Percentiles rank a stretch among this genome's conserved stretches.
These are phyloP conservation scores for Debaryomycetaceae sp. DNA, from an alignment of 1,139 yeast genomes.

Conservation along the genomic window DNA sequence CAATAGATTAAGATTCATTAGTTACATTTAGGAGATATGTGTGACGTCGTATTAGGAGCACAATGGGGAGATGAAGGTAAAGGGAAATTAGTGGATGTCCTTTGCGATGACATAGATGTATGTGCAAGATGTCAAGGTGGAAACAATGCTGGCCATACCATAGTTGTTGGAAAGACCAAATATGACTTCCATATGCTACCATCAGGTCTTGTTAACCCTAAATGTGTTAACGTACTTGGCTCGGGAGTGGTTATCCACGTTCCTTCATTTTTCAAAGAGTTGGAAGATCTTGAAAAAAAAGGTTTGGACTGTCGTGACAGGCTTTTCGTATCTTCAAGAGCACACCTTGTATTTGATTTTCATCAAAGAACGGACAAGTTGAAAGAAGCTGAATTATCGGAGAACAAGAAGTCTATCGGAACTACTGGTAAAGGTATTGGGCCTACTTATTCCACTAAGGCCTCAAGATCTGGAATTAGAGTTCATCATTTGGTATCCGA, in stretches of 20 bases:
- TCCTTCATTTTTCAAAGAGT: conserved; percentile 88
- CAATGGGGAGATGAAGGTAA: conserved; percentile 99
- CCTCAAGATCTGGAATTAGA: conserved; percentile 93
- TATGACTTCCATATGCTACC: conserved; percentile 99
- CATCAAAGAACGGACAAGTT: conserved; percentile 95
- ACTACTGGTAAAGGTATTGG: conserved; percentile 99
- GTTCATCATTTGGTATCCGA: conserved; percentile 92
- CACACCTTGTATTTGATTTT: conserved; percentile 95
- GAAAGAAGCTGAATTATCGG: conserved; percentile 87
- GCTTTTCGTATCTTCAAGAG: conserved; percentile 85
- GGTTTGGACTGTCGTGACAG: conserved; percentile 79
- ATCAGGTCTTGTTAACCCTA: conserved; percentile 91
- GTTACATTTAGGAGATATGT: conserved; percentile 38
- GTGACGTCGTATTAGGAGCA: conserved; percentile 92
- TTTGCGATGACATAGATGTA: conserved; percentile 91
- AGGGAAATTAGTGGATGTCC: conserved; percentile 91
- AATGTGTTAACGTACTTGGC: conserved; percentile 86
- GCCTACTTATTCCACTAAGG: conserved; percentile 96
- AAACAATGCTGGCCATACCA: conserved; percentile 98
- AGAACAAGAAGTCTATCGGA: conserved; percentile 88
- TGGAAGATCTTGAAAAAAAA: conserved; percentile 74
- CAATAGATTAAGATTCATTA: conserved; percentile 2
- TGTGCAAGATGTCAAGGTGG: conserved; percentile 99
- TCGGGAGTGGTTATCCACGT: conserved; percentile 96
- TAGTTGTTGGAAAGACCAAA: conserved; percentile 82